These are phyloP conservation scores for Lentinula sp. DNA, from an alignment of 768 basidiomycete genomes.

Conservation along the genomic window DNA sequence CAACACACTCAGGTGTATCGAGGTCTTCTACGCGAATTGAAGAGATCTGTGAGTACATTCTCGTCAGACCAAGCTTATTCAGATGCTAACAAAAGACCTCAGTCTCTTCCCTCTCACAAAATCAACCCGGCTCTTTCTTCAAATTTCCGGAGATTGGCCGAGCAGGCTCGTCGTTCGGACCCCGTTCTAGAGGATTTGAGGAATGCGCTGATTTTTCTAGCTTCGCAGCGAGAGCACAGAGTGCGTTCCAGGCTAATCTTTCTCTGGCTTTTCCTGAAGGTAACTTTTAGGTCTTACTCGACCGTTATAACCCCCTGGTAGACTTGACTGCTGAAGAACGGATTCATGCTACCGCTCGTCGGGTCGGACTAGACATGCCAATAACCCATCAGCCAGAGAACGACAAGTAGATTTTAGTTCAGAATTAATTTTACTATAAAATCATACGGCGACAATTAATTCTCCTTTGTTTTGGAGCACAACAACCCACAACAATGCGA, in stretches of 20 bases:
- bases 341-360: conserved; percentile 75
- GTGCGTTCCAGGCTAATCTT: conserved; percentile 28
- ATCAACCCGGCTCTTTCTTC: conserved; percentile 36
- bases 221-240: conserved; percentile 72
- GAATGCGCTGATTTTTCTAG: conserved; percentile 61
- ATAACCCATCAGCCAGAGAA: conserved; percentile 25
- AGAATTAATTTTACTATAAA: neutral
- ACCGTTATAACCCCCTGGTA: conserved; percentile 81
- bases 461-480: neutral
- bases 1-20: conserved; percentile 38
- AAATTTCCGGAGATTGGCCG: conserved; percentile 51
- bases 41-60: conserved; percentile 37
- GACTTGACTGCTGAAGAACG: conserved; percentile 78
- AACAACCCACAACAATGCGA: conserved; percentile 2
- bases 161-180: conserved; percentile 26
- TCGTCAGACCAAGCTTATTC: neutral
- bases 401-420: conserved; percentile 1
- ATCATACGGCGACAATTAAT: neutral
- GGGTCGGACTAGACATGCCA: conserved; percentile 88
- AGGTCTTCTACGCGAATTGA: conserved; percentile 47
- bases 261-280: neutral
- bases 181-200: conserved; percentile 43
- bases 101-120: conserved; percentile 28
- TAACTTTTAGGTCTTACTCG: conserved; percentile 56
- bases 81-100: conserved; percentile 6